These are phyloP conservation scores for Dactylellina cionopaga DNA, from an alignment of 2,329 filamentous ascomycete genomes.

Conservation along the genomic window DNA sequence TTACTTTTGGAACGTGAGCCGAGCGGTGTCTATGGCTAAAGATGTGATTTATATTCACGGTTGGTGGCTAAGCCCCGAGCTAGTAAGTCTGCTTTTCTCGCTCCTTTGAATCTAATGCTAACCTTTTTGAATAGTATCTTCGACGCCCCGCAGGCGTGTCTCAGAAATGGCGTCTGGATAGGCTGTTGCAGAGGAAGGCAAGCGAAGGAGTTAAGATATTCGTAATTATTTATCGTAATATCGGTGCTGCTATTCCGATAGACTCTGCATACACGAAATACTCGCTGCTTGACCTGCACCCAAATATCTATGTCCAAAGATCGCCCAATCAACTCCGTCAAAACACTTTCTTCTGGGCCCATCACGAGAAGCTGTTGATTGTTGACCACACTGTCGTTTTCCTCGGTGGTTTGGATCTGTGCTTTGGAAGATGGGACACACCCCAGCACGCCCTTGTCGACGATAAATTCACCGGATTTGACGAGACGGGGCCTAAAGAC, in stretches of 20 bases:
- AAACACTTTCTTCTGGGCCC: conserved; percentile 99
- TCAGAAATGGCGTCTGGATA: conserved; percentile 95
- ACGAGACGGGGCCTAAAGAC: conserved; percentile 79
- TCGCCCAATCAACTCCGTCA: conserved; percentile 98
- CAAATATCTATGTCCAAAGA: conserved; percentile 93
- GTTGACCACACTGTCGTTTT: conserved; percentile 97
- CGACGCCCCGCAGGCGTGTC: conserved; percentile 92
- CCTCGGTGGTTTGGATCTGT: conserved; percentile 93
- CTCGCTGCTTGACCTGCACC: conserved; percentile 91
- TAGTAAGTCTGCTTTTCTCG: conserved; percentile 61
- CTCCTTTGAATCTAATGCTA: conserved; percentile 15
- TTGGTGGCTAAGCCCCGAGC: conserved; percentile 97
- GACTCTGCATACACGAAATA: conserved; percentile 99
- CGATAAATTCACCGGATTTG: conserved; percentile 94
- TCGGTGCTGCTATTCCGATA: conserved; percentile 95
- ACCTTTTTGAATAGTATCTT: conserved; percentile 72
- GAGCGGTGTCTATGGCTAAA: conserved; percentile 94
- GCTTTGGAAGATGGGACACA: conserved; percentile 96
- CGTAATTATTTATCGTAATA: conserved; percentile 96
- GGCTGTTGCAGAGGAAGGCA: conserved; percentile 91
- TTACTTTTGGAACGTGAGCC: conserved; percentile 99
- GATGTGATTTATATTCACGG: conserved; percentile 99
- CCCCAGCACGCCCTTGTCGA: conserved; percentile 90
- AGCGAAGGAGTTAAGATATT: conserved; percentile 96
- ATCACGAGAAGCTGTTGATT: conserved; percentile 97